phyloP scores from a whole-genome alignment of 2,329 filamentous ascomycete genomes.

The Penicillium sp. region DNA sequence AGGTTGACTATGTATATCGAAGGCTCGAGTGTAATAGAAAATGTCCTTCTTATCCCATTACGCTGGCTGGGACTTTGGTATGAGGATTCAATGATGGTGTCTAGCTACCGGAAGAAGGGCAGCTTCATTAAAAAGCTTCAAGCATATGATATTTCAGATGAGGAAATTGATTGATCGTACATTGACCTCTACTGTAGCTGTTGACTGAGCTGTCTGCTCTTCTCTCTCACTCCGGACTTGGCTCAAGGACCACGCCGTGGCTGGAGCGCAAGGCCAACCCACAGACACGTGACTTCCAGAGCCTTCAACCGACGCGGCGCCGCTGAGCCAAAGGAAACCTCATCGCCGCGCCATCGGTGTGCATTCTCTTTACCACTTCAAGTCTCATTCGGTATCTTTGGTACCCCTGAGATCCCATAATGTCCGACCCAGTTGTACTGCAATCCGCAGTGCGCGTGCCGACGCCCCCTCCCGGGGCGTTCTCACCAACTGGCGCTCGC shows the following conservation, averaged over 20 bases:
- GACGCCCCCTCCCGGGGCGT: constrained; percentile 47
- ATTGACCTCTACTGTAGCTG: too few relatives aligned
- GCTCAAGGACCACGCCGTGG: not conserved
- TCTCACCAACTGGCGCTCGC: constrained; percentile 46
- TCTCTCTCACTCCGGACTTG: not conserved
- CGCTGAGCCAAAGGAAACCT: not conserved
- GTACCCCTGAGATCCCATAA: constrained; percentile 19
- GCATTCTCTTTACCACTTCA: not conserved
- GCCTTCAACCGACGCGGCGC: constrained; percentile 15
- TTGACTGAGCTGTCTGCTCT: not conserved
- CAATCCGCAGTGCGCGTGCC: constrained; percentile 56
- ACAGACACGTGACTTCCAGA: constrained; percentile 14
- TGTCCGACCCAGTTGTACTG: constrained; percentile 44
- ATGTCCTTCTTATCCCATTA: too few relatives aligned
- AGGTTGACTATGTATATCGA: too few relatives aligned
- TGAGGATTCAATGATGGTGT: too few relatives aligned
- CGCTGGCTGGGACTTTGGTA: too few relatives aligned
- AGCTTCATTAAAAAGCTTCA: too few relatives aligned
- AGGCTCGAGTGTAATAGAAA: too few relatives aligned
- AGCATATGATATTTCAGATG: too few relatives aligned
- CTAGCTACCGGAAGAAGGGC: too few relatives aligned
- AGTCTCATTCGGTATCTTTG: constrained; percentile 1
- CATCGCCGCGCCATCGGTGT: constrained; percentile 10
- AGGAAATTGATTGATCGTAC: too few relatives aligned
- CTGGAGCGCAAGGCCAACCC: constrained; percentile 9